Conservation (phyloP, 139 green algal species). For the Spirogloea muscicola region DNA sequence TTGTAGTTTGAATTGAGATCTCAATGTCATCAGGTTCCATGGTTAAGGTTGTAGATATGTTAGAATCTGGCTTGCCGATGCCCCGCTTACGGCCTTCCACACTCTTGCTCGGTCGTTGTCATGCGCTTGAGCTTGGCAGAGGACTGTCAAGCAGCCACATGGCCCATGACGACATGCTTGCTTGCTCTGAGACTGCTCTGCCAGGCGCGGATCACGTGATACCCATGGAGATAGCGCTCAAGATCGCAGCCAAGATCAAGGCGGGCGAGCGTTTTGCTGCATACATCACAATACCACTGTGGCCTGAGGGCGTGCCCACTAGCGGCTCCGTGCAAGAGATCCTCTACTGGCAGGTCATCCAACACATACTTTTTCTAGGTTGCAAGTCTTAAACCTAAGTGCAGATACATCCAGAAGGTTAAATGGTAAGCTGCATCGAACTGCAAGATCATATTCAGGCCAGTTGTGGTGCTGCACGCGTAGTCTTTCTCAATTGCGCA, state of each 20-base stretch:
- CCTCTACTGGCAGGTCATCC: constrained; percentile 56
- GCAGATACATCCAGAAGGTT: not conserved
- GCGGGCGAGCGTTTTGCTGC: constrained; percentile 55
- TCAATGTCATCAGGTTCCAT: no score
- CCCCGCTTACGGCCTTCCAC: no score
- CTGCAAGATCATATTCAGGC: not conserved
- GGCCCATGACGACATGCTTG: no score
- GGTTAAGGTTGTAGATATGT: no score
- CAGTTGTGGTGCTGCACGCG: no score
- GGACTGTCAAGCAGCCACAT: no score
- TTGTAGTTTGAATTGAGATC: not conserved
- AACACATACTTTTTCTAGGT: constrained; percentile 33
- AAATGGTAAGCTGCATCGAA: not conserved
- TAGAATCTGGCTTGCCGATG: no score
- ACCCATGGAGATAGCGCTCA: constrained; percentile 58
- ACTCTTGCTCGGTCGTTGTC: no score
- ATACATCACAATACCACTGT: constrained; percentile 60
- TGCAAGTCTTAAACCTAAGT: not conserved
- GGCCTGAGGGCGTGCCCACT: constrained; percentile 53
- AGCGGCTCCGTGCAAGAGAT: constrained; percentile 56
- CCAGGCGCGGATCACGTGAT: constrained; percentile 48
- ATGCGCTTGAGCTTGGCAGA: no score
- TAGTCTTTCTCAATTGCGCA: no score
- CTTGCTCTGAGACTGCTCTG: no score
- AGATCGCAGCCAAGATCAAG: constrained; percentile 61